A percentile compares a stretch with the other conserved stretches of the same genome.
Evolutionary conservation across 1,284 basidiomycete species (phyloP).

Genomic region (Thecaphora thlaspeos): DNA sequence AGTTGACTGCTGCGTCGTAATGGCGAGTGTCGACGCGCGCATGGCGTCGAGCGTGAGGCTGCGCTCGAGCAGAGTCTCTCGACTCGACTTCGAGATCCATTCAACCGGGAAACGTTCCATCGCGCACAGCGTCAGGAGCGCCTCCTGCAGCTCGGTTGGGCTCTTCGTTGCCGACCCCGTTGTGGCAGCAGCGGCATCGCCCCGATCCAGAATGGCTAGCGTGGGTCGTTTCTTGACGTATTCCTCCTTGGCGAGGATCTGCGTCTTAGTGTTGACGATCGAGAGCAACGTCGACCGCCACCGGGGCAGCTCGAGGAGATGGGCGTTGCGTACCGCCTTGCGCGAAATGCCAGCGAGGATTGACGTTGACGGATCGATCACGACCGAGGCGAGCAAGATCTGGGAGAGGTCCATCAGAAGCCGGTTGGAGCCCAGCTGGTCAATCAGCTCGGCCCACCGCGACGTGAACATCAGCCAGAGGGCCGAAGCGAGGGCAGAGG

Average conservation of each 20-base stretch:
- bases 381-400: neutral
- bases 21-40: too few relatives aligned
- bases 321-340: constrained; percentile 20
- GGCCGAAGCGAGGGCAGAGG: constrained; percentile 3
- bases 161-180: neutral
- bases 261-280: neutral
- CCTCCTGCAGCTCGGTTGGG: neutral
- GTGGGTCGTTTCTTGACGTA: neutral
- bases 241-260: neutral
- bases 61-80: neutral
- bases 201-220: neutral
- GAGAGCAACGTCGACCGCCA: constrained; percentile 13
- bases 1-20: neutral
- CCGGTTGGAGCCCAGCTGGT: constrained; percentile 5
- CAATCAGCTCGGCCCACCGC: constrained; percentile 30
- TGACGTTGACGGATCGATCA: neutral
- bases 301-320: constrained; percentile 35
- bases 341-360: neutral
- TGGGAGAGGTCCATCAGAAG: neutral
- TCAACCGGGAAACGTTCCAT: neutral
- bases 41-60: neutral
- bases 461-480: constrained; percentile 35
- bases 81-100: neutral
- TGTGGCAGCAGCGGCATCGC: too few relatives aligned
- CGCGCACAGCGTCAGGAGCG: neutral